phyloP scores from a whole-genome alignment of 768 basidiomycete genomes.

The Infundibulicybe gibba region DNA sequence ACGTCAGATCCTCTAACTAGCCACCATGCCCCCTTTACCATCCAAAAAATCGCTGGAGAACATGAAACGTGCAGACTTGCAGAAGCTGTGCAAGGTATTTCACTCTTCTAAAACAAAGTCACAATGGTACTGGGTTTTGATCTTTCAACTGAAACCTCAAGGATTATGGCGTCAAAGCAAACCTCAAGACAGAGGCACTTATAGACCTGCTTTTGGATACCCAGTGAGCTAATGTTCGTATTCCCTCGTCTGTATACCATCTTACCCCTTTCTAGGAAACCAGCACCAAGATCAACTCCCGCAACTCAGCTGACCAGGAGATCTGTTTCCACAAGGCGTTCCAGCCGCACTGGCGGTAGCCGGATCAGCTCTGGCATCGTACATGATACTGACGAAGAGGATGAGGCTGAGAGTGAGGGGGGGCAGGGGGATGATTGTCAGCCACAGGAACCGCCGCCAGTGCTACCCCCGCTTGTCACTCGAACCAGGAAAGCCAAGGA shows the following conservation, averaged over 20 bases:
- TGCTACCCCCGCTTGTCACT: slow-evolving; percentile 12
- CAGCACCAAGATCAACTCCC: slow-evolving; percentile 16
- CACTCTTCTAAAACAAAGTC: too few relatives aligned
- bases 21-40: slow-evolving; percentile 37
- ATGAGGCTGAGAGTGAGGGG: slow-evolving; percentile 22
- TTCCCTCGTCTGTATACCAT: slow-evolving; percentile 1
- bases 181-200: slow-evolving; percentile 76
- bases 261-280: slow-evolving; percentile 2
- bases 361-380: slow-evolving; percentile 44
- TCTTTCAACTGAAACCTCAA: slow-evolving; percentile 23
- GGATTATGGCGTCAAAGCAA: slow-evolving; percentile 81
- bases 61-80: slow-evolving; percentile 44
- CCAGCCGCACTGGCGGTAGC: slow-evolving; percentile 35
- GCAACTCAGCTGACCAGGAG: slow-evolving; percentile 14
- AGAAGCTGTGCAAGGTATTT: slow-evolving; percentile 69
- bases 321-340: slow-evolving; percentile 28
- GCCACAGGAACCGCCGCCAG: slow-evolving; percentile 20
- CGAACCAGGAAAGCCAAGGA: slow-evolving; percentile 73
- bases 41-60: slow-evolving; percentile 37
- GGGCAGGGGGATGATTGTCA: slow-evolving; percentile 15
- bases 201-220: slow-evolving; percentile 70
- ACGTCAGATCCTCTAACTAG: slow-evolving; percentile 4
- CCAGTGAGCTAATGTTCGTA: slow-evolving; percentile 28
- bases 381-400: slow-evolving; percentile 47
- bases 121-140: too few relatives aligned